Evolutionary conservation across 805 yeast genomes (phyloP).

Genomic region (Pichia heedii): DNA sequence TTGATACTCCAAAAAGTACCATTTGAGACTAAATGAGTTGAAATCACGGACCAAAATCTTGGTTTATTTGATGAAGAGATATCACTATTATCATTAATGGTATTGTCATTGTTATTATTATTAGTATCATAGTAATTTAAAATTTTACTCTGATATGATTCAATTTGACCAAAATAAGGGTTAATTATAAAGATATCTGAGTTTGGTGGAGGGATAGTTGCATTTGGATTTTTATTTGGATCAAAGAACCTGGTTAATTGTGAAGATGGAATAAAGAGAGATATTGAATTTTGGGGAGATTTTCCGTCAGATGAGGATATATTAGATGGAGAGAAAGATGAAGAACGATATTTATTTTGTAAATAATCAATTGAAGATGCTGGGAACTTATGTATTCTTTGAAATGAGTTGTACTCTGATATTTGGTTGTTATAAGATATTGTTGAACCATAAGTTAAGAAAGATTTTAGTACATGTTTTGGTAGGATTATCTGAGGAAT

Average conservation of each 20-base stretch:
- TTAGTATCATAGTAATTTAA: slow-evolving; percentile 1
- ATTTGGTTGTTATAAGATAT: slow-evolving; percentile 10
- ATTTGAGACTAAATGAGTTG: slow-evolving; percentile 15
- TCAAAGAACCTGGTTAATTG: slow-evolving; percentile 1
- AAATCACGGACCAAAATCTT: slow-evolving; percentile 15
- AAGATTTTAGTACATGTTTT: slow-evolving; percentile 5
- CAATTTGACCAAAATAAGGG: slow-evolving; percentile 16
- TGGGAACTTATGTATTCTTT: slow-evolving; percentile 1
- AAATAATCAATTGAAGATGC: slow-evolving; percentile 1
- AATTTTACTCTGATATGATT: slow-evolving; percentile 5
- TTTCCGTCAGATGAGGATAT: no score
- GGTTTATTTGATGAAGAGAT: slow-evolving; percentile 9
- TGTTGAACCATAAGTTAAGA: slow-evolving; percentile 6
- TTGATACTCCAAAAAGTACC: slow-evolving; percentile 16
- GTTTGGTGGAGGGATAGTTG: slow-evolving; percentile 6
- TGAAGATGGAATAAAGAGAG: slow-evolving; percentile 4
- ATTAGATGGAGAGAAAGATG: neutral
- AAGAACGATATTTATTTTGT: neutral
- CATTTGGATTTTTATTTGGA: neutral
- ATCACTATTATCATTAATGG: no score
- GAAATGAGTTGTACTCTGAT: slow-evolving; percentile 8
- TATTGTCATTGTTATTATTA: no score
- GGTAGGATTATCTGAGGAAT: slow-evolving; percentile 5
- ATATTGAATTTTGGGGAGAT: neutral
- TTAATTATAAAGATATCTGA: slow-evolving; percentile 21